These are phyloP conservation scores for Tolypocladium ophioglossoides DNA, from an alignment of 2,329 filamentous ascomycete genomes.

Conservation along the genomic window DNA sequence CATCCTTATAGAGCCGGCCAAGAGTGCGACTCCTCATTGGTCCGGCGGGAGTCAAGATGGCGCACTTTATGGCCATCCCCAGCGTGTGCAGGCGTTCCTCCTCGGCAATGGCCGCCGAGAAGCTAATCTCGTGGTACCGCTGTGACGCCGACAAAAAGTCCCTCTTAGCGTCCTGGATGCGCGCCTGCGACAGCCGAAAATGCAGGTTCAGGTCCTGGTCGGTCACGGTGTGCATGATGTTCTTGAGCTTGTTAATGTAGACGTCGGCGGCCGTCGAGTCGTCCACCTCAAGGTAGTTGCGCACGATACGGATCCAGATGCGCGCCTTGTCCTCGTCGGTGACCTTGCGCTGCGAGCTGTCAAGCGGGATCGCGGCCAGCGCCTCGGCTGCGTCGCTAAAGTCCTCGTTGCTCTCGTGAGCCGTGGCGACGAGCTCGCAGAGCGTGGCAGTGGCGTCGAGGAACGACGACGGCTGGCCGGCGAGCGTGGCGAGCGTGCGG, in stretches of 20 bases:
- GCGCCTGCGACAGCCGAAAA: slow-evolving; percentile 85
- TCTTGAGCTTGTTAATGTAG: slow-evolving; percentile 92
- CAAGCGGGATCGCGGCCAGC: slow-evolving; percentile 76
- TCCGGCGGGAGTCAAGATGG: slow-evolving; percentile 83
- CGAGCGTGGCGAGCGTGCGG: slow-evolving; percentile 58
- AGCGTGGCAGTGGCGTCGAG: slow-evolving; percentile 76
- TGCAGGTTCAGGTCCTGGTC: slow-evolving; percentile 68
- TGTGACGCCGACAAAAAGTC: slow-evolving; percentile 81
- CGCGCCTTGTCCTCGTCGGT: slow-evolving; percentile 71
- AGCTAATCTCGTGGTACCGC: slow-evolving; percentile 80
- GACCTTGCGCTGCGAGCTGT: slow-evolving; percentile 77
- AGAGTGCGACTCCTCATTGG: slow-evolving; percentile 72
- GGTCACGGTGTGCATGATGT: slow-evolving; percentile 69
- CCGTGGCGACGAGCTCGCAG: slow-evolving; percentile 71
- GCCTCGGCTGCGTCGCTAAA: slow-evolving; percentile 67
- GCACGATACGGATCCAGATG: slow-evolving; percentile 88
- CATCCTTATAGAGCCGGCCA: slow-evolving; percentile 85
- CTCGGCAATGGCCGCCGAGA: slow-evolving; percentile 69
- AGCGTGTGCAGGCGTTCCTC: slow-evolving; percentile 78
- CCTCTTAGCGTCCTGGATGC: slow-evolving; percentile 83
- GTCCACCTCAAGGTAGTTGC: slow-evolving; percentile 89
- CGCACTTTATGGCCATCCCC: slow-evolving; percentile 80
- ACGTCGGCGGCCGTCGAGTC: slow-evolving; percentile 76
- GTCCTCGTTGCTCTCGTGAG: slow-evolving; percentile 75
- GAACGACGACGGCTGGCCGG: slow-evolving; percentile 53